Conservation (phyloP, 345 rosid species). For the Citrus glauca region DNA sequence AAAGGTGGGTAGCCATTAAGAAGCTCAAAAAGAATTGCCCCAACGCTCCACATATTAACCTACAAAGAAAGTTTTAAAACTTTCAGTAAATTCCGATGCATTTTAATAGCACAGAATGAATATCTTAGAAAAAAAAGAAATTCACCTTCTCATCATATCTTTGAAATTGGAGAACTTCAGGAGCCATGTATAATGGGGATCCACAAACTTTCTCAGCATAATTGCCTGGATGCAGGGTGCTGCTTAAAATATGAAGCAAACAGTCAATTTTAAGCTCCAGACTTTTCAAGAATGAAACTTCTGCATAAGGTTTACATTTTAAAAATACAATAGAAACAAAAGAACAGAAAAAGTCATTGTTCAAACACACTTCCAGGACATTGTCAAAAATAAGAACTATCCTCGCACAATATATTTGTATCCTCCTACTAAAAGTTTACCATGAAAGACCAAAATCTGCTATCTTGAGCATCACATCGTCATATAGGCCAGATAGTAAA, state of each 20-base stretch:
- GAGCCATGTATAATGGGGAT: conserved; percentile 71
- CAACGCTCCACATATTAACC: conserved; percentile 79
- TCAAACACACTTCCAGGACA: neutral
- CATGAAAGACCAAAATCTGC: conserved; percentile 78
- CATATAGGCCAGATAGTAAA: conserved; percentile 39
- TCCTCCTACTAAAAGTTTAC: conserved; percentile 26
- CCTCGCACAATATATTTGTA: neutral
- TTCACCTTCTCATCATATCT: conserved; percentile 59
- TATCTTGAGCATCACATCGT: conserved; percentile 41
- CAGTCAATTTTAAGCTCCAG: neutral
- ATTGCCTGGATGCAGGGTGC: conserved; percentile 38
- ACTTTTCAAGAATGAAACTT: neutral
- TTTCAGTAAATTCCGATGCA: neutral
- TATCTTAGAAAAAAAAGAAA: neutral
- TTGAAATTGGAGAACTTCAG: conserved; percentile 70
- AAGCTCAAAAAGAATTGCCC: conserved; percentile 71
- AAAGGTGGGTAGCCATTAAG: conserved; percentile 68
- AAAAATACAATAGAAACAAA: neutral
- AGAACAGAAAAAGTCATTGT: neutral
- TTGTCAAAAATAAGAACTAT: conserved; percentile 3
- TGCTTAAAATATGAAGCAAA: conserved; percentile 18
- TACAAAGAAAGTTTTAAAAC: conserved; percentile 6
- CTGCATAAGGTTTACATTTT: neutral
- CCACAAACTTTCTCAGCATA: conserved; percentile 59
- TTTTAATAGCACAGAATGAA: neutral